Evolutionary conservation across 1,284 basidiomycete genomes (phyloP).

Genomic region (Cryptococcus maquisensis): DNA sequence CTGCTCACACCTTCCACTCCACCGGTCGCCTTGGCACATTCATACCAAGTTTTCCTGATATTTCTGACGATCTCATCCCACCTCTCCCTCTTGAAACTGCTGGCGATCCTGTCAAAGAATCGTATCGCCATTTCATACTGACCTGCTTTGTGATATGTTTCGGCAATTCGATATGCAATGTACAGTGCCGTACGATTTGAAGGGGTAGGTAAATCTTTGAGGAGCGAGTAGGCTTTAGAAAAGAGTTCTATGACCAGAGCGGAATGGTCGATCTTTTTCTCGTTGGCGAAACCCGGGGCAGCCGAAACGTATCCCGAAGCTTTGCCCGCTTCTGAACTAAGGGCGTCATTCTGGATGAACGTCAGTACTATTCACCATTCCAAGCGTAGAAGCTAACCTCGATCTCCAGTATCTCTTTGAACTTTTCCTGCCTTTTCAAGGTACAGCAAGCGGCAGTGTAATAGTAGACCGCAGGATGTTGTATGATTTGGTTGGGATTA

Average conservation of each 20-base stretch:
- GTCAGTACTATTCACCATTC: slow-evolving; percentile 1
- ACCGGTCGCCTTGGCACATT: slow-evolving; percentile 68
- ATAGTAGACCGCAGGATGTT: slow-evolving; percentile 87
- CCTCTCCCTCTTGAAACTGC: slow-evolving; percentile 72
- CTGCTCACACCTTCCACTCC: slow-evolving; percentile 69
- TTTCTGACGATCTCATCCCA: slow-evolving; percentile 69
- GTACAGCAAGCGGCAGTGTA: slow-evolving; percentile 81
- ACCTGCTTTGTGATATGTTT: slow-evolving; percentile 58
- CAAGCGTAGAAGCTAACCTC: slow-evolving; percentile 52
- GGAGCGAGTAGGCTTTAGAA: slow-evolving; percentile 82
- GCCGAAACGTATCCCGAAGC: slow-evolving; percentile 30
- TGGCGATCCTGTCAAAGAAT: slow-evolving; percentile 86
- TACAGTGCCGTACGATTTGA: slow-evolving; percentile 71
- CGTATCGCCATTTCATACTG: slow-evolving; percentile 78
- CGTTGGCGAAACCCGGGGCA: slow-evolving; percentile 62
- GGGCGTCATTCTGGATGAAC: slow-evolving; percentile 16
- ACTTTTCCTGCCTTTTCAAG: slow-evolving; percentile 65
- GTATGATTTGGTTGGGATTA: slow-evolving; percentile 57
- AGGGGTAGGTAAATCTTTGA: slow-evolving; percentile 60
- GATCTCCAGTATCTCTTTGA: slow-evolving; percentile 57
- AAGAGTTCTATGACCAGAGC: slow-evolving; percentile 81
- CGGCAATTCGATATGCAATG: slow-evolving; percentile 79
- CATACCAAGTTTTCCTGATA: slow-evolving; percentile 70
- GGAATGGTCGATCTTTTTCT: slow-evolving; percentile 83
- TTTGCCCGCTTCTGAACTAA: slow-evolving; percentile 22